Conservation (phyloP, 2,329 filamentous ascomycete species). For the Aureobasidium uvarum region DNA sequence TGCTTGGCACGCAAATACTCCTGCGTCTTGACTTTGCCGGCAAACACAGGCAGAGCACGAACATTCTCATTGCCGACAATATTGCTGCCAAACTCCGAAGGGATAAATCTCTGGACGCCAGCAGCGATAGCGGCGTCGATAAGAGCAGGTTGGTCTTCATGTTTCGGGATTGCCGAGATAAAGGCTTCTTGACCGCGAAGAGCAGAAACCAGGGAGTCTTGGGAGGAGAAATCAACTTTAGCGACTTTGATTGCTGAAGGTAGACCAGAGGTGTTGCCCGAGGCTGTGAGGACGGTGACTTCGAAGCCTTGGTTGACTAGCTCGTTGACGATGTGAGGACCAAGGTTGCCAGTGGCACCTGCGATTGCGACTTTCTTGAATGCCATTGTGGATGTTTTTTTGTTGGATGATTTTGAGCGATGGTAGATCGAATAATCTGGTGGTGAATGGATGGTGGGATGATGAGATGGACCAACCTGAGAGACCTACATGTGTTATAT, state of each 20-base stretch:
- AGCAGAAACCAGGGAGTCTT: conserved; percentile 36
- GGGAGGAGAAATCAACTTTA: conserved; percentile 37
- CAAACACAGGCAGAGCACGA: conserved; percentile 40
- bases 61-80: conserved; percentile 36
- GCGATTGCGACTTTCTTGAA: conserved; percentile 19
- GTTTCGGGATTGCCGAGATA: conserved; percentile 40
- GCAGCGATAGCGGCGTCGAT: conserved; percentile 44
- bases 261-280: conserved; percentile 32
- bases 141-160: conserved; percentile 35
- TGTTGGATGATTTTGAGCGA: neutral
- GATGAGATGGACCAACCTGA: neutral
- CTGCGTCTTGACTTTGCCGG: conserved; percentile 39
- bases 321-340: conserved; percentile 42
- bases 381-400: neutral
- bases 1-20: conserved; percentile 39
- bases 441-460: neutral
- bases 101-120: conserved; percentile 44
- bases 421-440: neutral
- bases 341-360: conserved; percentile 44
- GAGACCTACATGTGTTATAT: neutral
- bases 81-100: conserved; percentile 45
- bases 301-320: conserved; percentile 42
- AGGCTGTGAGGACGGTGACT: conserved; percentile 39
- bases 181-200: conserved; percentile 43
- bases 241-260: conserved; percentile 35